These are phyloP conservation scores for Zygotorulaspora danielsina DNA, from an alignment of 805 yeast species.

Conservation along the genomic window DNA sequence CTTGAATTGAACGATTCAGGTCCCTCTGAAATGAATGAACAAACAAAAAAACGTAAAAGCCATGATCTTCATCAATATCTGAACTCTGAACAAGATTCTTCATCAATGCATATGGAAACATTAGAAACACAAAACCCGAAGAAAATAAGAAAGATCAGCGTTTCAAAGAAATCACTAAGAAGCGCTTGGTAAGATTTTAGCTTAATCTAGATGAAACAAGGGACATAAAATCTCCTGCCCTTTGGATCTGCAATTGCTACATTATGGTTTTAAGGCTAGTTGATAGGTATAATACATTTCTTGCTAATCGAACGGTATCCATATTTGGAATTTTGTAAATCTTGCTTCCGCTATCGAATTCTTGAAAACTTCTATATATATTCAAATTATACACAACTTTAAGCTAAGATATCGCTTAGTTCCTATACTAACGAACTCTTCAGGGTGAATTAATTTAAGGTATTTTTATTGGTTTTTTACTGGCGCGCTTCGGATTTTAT, in stretches of 20 bases:
- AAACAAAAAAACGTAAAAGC: slow-evolving; percentile 22
- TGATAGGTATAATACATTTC: no score
- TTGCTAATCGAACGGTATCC: no score
- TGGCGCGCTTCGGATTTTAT: background rate
- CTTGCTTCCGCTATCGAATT: no score
- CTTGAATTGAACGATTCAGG: slow-evolving; percentile 19
- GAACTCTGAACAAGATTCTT: slow-evolving; percentile 18
- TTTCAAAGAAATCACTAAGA: slow-evolving; percentile 31
- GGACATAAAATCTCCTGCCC: background rate
- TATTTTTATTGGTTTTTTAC: no score
- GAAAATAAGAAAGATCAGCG: slow-evolving; percentile 32
- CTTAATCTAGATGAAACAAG: background rate
- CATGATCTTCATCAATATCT: slow-evolving; percentile 21
- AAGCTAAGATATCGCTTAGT: no score
- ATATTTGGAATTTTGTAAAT: no score
- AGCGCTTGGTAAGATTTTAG: slow-evolving; percentile 25
- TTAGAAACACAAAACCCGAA: slow-evolving; percentile 11
- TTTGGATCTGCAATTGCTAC: no score
- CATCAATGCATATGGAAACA: slow-evolving; percentile 15
- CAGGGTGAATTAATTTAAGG: no score
- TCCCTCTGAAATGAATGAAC: slow-evolving; percentile 13
- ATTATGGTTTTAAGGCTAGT: no score
- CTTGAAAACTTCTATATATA: no score
- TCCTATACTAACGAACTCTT: no score
- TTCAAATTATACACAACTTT: no score